A percentile compares a stretch with the other conserved stretches of the same genome.
Evolutionary conservation across 176 grass and related monocot genomes (phyloP).

Genomic region (Bromus sterilis): DNA sequence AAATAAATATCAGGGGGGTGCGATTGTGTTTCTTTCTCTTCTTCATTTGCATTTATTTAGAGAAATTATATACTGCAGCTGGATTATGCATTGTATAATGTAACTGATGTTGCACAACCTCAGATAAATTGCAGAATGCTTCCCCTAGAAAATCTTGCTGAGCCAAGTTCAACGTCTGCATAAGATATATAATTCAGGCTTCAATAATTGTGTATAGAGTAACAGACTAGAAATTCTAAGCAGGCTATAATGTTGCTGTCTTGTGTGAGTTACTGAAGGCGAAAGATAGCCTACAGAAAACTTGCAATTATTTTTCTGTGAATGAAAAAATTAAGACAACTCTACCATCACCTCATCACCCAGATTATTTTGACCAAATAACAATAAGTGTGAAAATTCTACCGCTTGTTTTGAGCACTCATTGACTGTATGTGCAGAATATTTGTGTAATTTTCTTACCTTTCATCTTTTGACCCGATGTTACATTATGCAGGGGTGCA

Average conservation of each 20-base stretch:
- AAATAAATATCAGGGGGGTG: slow-evolving; percentile 4
- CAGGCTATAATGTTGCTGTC: not conserved
- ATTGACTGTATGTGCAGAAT: not conserved
- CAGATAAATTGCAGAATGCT: slow-evolving; percentile 68
- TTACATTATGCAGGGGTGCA: not conserved
- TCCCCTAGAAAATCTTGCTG: slow-evolving; percentile 88
- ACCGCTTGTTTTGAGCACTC: not conserved
- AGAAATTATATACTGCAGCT: not conserved
- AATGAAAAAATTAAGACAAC: slow-evolving; percentile 1
- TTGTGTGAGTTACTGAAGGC: not conserved
- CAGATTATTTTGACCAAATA: not conserved
- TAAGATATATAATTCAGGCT: slow-evolving; percentile 8
- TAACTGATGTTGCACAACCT: slow-evolving; percentile 45
- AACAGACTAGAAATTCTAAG: not conserved
- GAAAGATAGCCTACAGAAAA: not conserved
- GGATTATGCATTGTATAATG: slow-evolving; percentile 11
- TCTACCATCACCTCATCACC: not conserved
- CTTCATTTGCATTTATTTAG: not conserved
- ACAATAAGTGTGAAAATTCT: not conserved
- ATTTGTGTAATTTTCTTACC: not conserved
- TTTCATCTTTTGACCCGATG: not conserved
- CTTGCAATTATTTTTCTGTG: not conserved
- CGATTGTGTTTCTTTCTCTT: not conserved
- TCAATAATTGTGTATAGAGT: not conserved
- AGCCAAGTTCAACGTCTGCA: slow-evolving; percentile 69